A percentile compares a stretch with the other conserved stretches of the same genome.
Evolutionary conservation across 2,329 filamentous ascomycete genomes (phyloP).

Genomic region (Claviceps lovelessii): DNA sequence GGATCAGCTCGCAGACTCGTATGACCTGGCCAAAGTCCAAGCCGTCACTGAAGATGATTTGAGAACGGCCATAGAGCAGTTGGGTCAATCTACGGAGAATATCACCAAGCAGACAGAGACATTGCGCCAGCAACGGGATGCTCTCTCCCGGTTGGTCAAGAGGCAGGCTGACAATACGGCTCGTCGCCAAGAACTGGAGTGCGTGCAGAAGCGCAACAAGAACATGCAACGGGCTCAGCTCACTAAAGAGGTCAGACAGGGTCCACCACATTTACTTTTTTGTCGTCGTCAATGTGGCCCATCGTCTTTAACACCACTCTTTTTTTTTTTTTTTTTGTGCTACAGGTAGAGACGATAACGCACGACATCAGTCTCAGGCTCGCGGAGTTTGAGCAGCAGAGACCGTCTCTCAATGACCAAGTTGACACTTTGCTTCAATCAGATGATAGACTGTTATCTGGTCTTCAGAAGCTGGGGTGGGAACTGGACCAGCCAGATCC

Average conservation of each 20-base stretch:
- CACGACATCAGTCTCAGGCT: conserved; percentile 32
- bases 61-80: conserved; percentile 43
- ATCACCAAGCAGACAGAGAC: conserved; percentile 51
- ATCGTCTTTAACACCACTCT: not conserved
- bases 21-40: conserved; percentile 33
- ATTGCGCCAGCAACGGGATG: conserved; percentile 47
- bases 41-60: conserved; percentile 46
- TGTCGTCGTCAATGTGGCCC: not conserved
- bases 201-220: conserved; percentile 14
- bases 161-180: conserved; percentile 19
- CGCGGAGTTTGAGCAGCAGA: conserved; percentile 37
- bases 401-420: conserved; percentile 31
- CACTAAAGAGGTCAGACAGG: conserved; percentile 23
- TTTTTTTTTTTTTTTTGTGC: too few species aligned
- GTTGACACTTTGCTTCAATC: conserved; percentile 38
- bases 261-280: not conserved
- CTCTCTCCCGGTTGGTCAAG: conserved; percentile 37
- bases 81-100: conserved; percentile 48
- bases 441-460: conserved; percentile 51
- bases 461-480: conserved; percentile 50
- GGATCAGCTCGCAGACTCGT: conserved; percentile 28
- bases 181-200: conserved; percentile 17
- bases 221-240: conserved; percentile 28
- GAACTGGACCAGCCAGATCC: conserved; percentile 41
- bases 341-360: conserved; percentile 33